Evolutionary conservation across 768 basidiomycete species (phyloP).

Genomic region (Leccinum obscurum): DNA sequence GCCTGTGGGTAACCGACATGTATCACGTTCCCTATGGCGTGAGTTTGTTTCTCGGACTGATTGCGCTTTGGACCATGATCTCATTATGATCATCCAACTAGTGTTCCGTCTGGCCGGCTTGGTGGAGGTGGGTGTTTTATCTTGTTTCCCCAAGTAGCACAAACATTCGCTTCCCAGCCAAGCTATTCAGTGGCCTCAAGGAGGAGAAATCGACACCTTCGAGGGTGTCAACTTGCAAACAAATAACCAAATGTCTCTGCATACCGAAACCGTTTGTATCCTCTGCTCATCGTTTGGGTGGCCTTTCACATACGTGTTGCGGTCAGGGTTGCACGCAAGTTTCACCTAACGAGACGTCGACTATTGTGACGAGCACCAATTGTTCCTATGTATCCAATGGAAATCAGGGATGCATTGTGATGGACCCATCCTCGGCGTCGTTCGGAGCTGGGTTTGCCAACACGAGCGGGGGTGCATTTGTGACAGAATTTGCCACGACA

Average conservation of each 20-base stretch:
- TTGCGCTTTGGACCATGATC: conserved; percentile 1
- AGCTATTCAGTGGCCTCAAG: conserved; percentile 59
- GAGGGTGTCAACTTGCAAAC: conserved; percentile 74
- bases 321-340: conserved; percentile 52
- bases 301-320: not conserved
- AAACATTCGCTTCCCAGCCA: conserved; percentile 34
- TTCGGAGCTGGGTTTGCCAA: conserved; percentile 69
- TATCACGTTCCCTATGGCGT: conserved; percentile 66
- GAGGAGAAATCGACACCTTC: conserved; percentile 78
- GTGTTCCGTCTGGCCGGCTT: conserved; percentile 76
- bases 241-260: conserved; percentile 72
- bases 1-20: conserved; percentile 65
- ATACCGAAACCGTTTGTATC: conserved; percentile 53
- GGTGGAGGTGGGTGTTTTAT: conserved; percentile 39
- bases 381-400: conserved; percentile 55
- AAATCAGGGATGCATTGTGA: conserved; percentile 67
- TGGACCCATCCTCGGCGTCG: conserved; percentile 51
- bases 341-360: conserved; percentile 50
- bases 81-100: conserved; percentile 23
- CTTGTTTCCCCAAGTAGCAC: not conserved
- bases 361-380: conserved; percentile 54
- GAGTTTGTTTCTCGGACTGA: conserved; percentile 23
- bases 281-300: not conserved
- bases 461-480: conserved; percentile 70
- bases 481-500: conserved; percentile 65